Evolutionary conservation across 2,329 filamentous ascomycete species (phyloP).

Genomic region (Rachicladosporium sp.): DNA sequence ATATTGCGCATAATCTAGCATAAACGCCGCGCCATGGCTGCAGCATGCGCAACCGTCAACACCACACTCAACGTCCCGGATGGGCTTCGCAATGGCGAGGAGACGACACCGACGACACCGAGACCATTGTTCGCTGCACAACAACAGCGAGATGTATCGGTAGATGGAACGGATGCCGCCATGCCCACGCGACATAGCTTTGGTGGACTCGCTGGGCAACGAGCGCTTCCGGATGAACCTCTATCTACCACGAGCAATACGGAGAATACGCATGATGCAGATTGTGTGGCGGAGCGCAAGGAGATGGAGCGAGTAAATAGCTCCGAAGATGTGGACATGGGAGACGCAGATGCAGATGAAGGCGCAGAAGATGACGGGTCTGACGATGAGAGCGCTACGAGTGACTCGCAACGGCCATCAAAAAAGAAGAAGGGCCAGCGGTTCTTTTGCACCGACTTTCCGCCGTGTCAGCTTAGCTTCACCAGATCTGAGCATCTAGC

Average conservation of each 20-base stretch:
- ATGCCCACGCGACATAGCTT: constrained; percentile 30
- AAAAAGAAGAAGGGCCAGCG: constrained; percentile 96
- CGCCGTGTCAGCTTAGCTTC: constrained; percentile 87
- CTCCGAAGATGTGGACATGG: constrained; percentile 61
- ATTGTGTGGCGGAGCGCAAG: too few species aligned
- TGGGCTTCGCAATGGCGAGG: constrained; percentile 36
- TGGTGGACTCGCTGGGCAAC: constrained; percentile 33
- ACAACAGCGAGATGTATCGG: constrained; percentile 11
- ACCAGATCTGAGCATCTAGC: constrained; percentile 92
- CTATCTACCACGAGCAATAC: neutral
- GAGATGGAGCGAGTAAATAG: constrained; percentile 23
- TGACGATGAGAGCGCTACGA: constrained; percentile 37
- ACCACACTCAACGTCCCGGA: constrained; percentile 37
- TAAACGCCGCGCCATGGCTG: constrained; percentile 3
- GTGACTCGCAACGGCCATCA: constrained; percentile 56
- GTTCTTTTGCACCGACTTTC: constrained; percentile 93
- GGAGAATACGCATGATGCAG: too few species aligned
- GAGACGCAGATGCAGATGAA: constrained; percentile 57
- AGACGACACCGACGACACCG: constrained; percentile 45
- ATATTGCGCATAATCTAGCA: too few species aligned
- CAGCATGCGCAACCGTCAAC: constrained; percentile 33
- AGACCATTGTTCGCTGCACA: too few species aligned
- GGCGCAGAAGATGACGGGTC: constrained; percentile 53
- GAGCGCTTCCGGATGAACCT: constrained; percentile 28
- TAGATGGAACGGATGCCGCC: constrained; percentile 23